These are phyloP conservation scores for Quercus agrifolia DNA, from an alignment of 306 rosid species.

Conservation along the genomic window DNA sequence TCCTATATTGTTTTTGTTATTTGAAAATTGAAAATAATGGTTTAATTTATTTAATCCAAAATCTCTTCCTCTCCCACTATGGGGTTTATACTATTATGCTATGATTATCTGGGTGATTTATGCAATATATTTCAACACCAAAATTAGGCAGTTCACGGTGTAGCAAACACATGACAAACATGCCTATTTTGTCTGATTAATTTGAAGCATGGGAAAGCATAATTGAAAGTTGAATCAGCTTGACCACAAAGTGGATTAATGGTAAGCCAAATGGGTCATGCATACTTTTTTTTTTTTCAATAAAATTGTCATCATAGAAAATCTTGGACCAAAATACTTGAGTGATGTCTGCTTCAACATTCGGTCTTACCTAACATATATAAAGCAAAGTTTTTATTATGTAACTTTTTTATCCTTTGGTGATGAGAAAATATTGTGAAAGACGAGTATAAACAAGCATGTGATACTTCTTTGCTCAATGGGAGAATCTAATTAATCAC, in stretches of 20 bases:
- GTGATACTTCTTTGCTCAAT: conserved; percentile 17
- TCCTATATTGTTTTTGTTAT: no score
- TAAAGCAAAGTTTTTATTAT: conserved; percentile 8
- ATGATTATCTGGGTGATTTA: neutral
- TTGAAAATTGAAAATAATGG: neutral
- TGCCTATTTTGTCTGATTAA: neutral
- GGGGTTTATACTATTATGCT: neutral
- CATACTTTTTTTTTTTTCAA: neutral
- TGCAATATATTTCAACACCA: neutral
- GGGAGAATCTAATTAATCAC: conserved; percentile 27
- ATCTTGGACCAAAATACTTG: neutral
- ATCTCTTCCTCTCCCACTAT: neutral
- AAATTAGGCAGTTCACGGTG: neutral
- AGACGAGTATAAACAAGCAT: neutral
- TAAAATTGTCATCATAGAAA: neutral
- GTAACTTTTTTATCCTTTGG: neutral
- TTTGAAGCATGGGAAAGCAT: neutral
- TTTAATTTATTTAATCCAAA: neutral
- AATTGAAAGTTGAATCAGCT: neutral
- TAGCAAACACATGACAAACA: neutral
- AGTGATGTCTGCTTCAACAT: neutral
- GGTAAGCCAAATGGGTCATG: neutral
- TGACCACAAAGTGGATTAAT: neutral
- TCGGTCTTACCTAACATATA: conserved; percentile 19
- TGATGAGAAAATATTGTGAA: conserved; percentile 3